A percentile compares a stretch with the other conserved stretches of the same genome.
phyloP scores from a whole-genome alignment of 352 stramenopile genomes.

The Phytopythium montanum region DNA sequence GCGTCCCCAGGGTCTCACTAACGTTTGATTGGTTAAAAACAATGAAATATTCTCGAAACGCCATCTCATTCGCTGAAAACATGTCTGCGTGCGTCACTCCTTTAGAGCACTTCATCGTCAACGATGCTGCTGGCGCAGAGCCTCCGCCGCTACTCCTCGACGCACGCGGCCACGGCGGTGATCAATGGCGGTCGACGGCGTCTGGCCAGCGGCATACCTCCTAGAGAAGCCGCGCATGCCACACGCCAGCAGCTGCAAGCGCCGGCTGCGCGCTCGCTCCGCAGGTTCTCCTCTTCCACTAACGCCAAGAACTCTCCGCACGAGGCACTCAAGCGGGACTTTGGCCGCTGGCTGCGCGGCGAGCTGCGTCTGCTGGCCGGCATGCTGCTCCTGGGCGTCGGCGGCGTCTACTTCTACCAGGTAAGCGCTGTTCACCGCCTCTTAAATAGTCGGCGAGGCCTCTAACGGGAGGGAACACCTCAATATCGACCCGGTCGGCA shows the following conservation, averaged over 20 bases:
- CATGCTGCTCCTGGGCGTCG: constrained; percentile 40
- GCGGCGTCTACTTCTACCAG: constrained; percentile 67
- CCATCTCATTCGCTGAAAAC: background rate
- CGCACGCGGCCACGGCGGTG: background rate
- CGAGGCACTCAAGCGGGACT: constrained; percentile 58
- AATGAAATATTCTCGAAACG: background rate
- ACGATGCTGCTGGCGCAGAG: background rate
- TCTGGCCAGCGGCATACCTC: background rate
- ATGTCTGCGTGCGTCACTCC: background rate
- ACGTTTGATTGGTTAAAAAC: too few relatives aligned
- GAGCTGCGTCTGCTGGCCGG: constrained; percentile 43
- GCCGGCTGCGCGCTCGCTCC: background rate
- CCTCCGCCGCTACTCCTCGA: background rate
- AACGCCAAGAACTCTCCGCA: constrained; percentile 21
- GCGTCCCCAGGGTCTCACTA: too few relatives aligned
- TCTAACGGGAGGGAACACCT: background rate
- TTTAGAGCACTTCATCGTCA: too few relatives aligned
- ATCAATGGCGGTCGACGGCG: background rate
- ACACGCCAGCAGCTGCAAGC: background rate
- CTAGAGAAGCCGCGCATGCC: background rate
- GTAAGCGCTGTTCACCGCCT: constrained; percentile 12
- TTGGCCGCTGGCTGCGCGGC: constrained; percentile 51
- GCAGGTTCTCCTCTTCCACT: constrained; percentile 8
- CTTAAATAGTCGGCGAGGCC: background rate
- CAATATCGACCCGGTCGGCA: constrained; percentile 8